Evolutionary conservation across 148 eudicot genomes (phyloP), one percentile per base, ranked within the genome.

Genomic region (Vaccinium myrtillus): DNA sequence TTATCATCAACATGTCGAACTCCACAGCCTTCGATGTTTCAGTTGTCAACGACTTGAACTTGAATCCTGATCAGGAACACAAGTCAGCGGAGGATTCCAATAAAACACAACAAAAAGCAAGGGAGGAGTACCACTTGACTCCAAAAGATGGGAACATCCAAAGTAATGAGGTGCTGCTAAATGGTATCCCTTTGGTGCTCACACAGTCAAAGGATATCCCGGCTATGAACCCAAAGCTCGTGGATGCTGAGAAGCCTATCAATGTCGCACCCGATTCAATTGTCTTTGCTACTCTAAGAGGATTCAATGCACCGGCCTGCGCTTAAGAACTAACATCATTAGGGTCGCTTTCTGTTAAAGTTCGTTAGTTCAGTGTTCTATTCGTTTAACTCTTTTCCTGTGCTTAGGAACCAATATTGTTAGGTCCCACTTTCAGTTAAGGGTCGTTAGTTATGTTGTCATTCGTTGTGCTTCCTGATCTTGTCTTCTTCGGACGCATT

Each of bases 91-190:
- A 59, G 4, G 70, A 79, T 36, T 2, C 18, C 13, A 53, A 21
- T 3, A 16, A 80, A 18, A 51, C 51, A n/a, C 58, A 63, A 43
- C 39, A 15, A 1, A 50, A 73, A 30, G n/a, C 49, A 23, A 86
- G 94, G 76, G 92, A 93, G 80, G 94, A 93, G 87, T 93, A 93
- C 80, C 92, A 90, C 78, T 76, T 93, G 89, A 92, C 94, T n/a
- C 92, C 94, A 5, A 27, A 87, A 80, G 88, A 82, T 59, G 94
- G 94, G 1, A 74, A 90, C 63, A 87, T 93, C 59, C 90, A 77
- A 30, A 93, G 93, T 56, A 87, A 88, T 49, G 90, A 86, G 6
- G 21, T 92, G 86, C 80, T 93, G 58, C 79, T 92, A 1, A 92
- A 93, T 65, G 93, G 93, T 5, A 78, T 54, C 1, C 90, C 91